Evolutionary conservation across 139 green algal species (phyloP).

Genomic region (Cymbomonas tetramitiformis): DNA sequence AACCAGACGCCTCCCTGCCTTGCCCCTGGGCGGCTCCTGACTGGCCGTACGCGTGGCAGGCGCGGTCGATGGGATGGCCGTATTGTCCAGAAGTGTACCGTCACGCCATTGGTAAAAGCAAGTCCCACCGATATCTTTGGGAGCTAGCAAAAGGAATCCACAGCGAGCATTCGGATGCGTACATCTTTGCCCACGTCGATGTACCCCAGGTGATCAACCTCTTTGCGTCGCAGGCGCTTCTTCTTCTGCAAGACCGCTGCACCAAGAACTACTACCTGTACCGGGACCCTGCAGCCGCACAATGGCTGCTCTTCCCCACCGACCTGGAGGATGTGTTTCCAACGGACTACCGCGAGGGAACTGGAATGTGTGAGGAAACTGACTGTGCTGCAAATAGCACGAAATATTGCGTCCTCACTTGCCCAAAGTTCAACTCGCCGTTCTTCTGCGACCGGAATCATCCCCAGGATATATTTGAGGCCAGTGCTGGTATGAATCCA

Average conservation of each 20-base stretch:
- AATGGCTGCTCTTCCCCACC: slow-evolving; percentile 62
- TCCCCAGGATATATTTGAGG: slow-evolving; percentile 38
- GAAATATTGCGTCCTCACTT: slow-evolving; percentile 27
- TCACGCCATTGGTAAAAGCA: too few relatives aligned
- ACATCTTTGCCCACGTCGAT: slow-evolving; percentile 54
- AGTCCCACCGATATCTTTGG: too few relatives aligned
- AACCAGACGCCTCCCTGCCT: background rate
- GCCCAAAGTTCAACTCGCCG: slow-evolving; percentile 71
- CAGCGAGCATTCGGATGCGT: slow-evolving; percentile 23
- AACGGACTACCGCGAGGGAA: background rate
- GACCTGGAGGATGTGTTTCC: slow-evolving; percentile 51
- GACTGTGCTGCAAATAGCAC: background rate
- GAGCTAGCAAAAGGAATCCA: too few relatives aligned
- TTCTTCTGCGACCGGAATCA: slow-evolving; percentile 69
- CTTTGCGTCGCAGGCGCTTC: slow-evolving; percentile 53
- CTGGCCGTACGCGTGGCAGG: background rate
- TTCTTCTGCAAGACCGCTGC: slow-evolving; percentile 76
- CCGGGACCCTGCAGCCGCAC: slow-evolving; percentile 28
- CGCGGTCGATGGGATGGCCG: too few relatives aligned
- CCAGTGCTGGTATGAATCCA: too few relatives aligned
- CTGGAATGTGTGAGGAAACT: background rate
- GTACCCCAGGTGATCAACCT: slow-evolving; percentile 56
- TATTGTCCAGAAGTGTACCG: slow-evolving; percentile 9
- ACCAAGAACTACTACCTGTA: slow-evolving; percentile 84
- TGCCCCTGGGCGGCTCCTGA: slow-evolving; percentile 6